These are phyloP conservation scores for Cokeromyces recurvatus DNA, from an alignment of 371 early-diverging fungal species.

Conservation along the genomic window DNA sequence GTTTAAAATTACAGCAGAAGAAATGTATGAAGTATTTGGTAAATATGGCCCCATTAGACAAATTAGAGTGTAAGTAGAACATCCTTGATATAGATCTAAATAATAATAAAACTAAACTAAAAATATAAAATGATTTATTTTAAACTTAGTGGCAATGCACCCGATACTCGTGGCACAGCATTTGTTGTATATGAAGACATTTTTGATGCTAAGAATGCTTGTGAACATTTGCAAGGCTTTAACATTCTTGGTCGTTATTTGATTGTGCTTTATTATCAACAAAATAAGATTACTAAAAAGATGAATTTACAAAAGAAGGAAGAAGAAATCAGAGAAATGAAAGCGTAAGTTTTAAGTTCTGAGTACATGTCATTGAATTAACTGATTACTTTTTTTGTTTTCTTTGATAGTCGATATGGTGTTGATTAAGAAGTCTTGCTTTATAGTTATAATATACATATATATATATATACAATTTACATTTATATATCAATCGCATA, in stretches of 20 bases:
- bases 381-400: too few relatives aligned
- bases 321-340: constrained; percentile 78
- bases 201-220: constrained; percentile 95
- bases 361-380: too few relatives aligned
- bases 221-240: constrained; percentile 92
- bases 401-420: constrained; percentile 33
- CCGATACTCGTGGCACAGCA: constrained; percentile 90
- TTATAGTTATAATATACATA: too few relatives aligned
- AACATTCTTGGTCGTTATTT: constrained; percentile 94
- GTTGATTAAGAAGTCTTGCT: too few relatives aligned
- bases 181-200: constrained; percentile 97
- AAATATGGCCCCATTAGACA: constrained; percentile 96
- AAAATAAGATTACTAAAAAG: constrained; percentile 77
- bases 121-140: too few relatives aligned
- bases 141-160: constrained; percentile 67
- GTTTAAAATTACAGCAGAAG: constrained; percentile 91
- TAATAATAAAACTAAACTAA: neutral
- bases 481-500: too few relatives aligned
- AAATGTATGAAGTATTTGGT: constrained; percentile 96
- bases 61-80: constrained; percentile 66
- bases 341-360: constrained; percentile 58
- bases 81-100: neutral
- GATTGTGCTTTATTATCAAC: constrained; percentile 91
- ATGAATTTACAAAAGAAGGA: constrained; percentile 83
- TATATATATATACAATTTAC: too few relatives aligned